These are phyloP conservation scores for Fusarium robinianum DNA, from an alignment of 2,329 filamentous ascomycete genomes.

Conservation along the genomic window DNA sequence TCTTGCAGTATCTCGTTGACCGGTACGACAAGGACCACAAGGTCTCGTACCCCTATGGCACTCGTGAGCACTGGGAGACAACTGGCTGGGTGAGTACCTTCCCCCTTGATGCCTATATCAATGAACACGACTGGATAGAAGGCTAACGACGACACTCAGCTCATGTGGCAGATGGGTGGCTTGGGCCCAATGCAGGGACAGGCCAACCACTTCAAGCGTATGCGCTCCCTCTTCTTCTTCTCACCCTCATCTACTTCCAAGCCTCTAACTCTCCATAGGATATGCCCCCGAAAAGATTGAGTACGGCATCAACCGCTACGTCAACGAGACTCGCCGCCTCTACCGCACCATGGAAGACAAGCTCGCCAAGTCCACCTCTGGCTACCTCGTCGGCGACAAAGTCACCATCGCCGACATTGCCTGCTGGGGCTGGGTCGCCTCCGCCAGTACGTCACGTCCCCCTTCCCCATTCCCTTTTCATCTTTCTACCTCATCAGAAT, in stretches of 20 bases:
- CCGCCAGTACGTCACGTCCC: constrained; percentile 45
- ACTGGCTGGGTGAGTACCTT: constrained; percentile 68
- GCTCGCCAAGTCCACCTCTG: constrained; percentile 59
- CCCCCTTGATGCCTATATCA: no score
- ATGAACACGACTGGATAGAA: no score
- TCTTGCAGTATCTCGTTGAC: constrained; percentile 82
- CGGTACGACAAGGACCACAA: constrained; percentile 82
- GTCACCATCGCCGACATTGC: constrained; percentile 79
- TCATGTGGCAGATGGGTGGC: constrained; percentile 78
- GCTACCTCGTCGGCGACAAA: constrained; percentile 69
- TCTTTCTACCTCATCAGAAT: no score
- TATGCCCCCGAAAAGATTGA: constrained; percentile 83
- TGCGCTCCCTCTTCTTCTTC: constrained; percentile 35
- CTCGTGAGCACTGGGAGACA: constrained; percentile 76
- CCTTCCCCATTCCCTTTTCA: no score
- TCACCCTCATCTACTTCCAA: accelerated
- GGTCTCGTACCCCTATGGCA: constrained; percentile 75
- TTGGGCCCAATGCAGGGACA: constrained; percentile 82
- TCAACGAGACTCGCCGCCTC: constrained; percentile 80
- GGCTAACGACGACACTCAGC: constrained; percentile 40
- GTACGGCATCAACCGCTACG: constrained; percentile 82
- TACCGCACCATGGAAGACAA: constrained; percentile 78
- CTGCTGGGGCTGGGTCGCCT: constrained; percentile 76
- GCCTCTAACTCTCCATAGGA: constrained; percentile 40
- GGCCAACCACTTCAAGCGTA: constrained; percentile 79